phyloP scores from a whole-genome alignment of 495 filamentous ascomycete genomes.

The Xylaria venustula region DNA sequence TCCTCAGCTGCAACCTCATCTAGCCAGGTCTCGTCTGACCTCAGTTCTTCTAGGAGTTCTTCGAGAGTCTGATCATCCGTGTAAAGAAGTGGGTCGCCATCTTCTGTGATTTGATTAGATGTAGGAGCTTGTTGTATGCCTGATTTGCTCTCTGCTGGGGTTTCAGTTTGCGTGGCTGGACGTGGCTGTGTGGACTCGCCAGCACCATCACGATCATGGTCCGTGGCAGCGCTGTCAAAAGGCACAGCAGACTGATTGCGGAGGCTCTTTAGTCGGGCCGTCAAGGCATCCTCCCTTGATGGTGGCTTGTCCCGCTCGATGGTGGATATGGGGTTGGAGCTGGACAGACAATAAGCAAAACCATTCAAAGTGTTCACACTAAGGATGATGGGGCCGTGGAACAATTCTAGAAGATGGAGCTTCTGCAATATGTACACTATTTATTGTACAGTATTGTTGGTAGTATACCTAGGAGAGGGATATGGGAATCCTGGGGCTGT shows the following conservation, averaged over 20 bases:
- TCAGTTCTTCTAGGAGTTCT: constrained; percentile 36
- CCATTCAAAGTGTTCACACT: background rate
- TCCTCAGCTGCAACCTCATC: constrained; percentile 25
- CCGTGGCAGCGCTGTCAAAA: background rate
- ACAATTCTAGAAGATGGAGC: background rate
- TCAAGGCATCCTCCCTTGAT: constrained; percentile 44
- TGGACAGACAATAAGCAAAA: constrained; percentile 19
- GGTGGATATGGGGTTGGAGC: constrained; percentile 17
- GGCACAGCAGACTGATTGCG: constrained; percentile 27
- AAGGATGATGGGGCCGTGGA: background rate
- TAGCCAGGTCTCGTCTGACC: constrained; percentile 26
- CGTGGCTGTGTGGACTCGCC: constrained; percentile 8
- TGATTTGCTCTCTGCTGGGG: constrained; percentile 5
- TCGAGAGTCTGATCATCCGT: constrained; percentile 37
- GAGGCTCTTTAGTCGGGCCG: constrained; percentile 41
- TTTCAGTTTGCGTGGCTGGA: background rate
- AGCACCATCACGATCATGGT: background rate
- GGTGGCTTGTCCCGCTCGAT: constrained; percentile 23
- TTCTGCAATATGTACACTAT: background rate
- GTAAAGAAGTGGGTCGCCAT: constrained; percentile 18
- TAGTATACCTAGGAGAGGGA: background rate
- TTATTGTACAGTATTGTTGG: too few relatives aligned
- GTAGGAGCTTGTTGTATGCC: constrained; percentile 14
- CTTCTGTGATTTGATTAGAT: constrained; percentile 8
- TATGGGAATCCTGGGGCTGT: constrained; percentile 5